phyloP scores from a whole-genome alignment of 768 basidiomycete species.

The Mycena latifolia region DNA sequence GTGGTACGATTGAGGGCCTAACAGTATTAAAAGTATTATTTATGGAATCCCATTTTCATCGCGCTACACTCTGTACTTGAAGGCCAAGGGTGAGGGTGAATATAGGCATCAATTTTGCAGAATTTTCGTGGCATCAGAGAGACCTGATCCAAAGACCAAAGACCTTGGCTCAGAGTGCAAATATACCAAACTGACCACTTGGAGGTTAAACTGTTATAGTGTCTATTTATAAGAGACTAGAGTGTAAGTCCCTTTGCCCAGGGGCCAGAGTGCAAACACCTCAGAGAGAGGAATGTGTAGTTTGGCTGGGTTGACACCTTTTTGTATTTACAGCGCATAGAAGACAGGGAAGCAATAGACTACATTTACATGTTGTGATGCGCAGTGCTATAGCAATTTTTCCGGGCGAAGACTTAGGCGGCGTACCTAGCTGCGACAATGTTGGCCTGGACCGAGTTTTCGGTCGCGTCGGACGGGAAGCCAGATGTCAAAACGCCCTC shows the following conservation, averaged over 20 bases:
- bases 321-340: constrained; percentile 1
- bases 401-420: constrained; percentile 19
- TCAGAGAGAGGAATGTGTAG: too few species aligned
- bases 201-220: constrained; percentile 1
- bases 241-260: too few species aligned
- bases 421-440: constrained; percentile 26
- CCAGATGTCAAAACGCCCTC: constrained; percentile 29
- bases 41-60: too few species aligned
- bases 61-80: too few species aligned
- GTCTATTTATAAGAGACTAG: constrained; percentile 1
- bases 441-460: constrained; percentile 21
- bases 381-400: constrained; percentile 1
- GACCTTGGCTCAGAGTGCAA: constrained; percentile 12
- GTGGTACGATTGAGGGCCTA: too few species aligned
- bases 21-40: too few species aligned
- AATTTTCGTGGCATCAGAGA: constrained; percentile 10
- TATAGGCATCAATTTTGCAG: too few species aligned
- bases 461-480: constrained; percentile 23
- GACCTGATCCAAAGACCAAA: constrained; percentile 8
- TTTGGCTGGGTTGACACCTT: neutral
- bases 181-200: neutral
- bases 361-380: constrained; percentile 10
- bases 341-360: constrained; percentile 14
- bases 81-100: too few species aligned
- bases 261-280: too few species aligned